These are phyloP conservation scores for Terfezia boudieri DNA, from an alignment of 495 filamentous ascomycete genomes.

Conservation along the genomic window DNA sequence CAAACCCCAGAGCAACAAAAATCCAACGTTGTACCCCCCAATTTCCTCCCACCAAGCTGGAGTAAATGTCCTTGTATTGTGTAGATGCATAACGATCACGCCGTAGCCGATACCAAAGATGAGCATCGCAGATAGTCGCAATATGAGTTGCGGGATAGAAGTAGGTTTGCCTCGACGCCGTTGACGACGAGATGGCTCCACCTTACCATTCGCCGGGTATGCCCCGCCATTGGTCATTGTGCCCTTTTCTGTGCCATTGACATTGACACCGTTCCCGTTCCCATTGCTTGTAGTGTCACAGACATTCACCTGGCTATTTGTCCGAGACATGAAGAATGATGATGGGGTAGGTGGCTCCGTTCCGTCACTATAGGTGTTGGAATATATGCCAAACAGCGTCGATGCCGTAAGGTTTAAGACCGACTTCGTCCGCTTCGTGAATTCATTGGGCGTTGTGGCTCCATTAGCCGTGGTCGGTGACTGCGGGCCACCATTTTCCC, in stretches of 20 bases:
- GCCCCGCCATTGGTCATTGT: neutral
- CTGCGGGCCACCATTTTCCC: neutral
- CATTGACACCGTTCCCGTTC: constrained; percentile 20
- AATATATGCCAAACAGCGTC: constrained; percentile 80
- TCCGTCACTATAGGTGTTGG: constrained; percentile 29
- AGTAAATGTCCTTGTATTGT: constrained; percentile 39
- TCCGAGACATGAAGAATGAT: neutral
- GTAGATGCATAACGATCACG: constrained; percentile 59
- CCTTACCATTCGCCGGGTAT: neutral
- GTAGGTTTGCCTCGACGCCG: neutral
- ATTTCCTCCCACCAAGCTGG: constrained; percentile 12
- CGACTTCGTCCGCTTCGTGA: constrained; percentile 41
- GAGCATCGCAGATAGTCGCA: constrained; percentile 34
- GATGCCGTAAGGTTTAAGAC: constrained; percentile 71
- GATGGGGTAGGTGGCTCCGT: neutral
- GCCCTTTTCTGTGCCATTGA: constrained; percentile 14
- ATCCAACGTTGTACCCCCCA: constrained; percentile 35
- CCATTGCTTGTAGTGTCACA: neutral
- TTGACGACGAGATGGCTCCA: neutral
- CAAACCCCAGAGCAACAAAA: constrained; percentile 58
- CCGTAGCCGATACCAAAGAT: constrained; percentile 67
- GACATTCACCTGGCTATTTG: neutral
- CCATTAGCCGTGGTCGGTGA: constrained; percentile 7
- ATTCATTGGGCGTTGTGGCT: neutral
- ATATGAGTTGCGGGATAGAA: neutral